These are phyloP conservation scores for Neurospora sp. DNA, from an alignment of 495 filamentous ascomycete species.

Conservation along the genomic window DNA sequence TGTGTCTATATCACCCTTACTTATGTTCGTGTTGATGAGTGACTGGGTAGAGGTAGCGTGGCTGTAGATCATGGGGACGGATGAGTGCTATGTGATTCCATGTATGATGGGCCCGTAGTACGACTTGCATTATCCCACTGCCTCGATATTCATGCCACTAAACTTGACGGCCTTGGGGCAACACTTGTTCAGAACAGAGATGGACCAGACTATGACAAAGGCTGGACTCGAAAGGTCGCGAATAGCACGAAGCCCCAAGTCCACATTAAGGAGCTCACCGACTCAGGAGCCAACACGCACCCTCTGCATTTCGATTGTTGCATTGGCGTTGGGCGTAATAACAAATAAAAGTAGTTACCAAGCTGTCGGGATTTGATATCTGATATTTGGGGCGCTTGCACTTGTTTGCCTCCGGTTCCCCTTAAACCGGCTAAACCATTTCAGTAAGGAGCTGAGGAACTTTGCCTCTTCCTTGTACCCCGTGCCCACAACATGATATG, in stretches of 20 bases:
- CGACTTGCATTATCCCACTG: not conserved
- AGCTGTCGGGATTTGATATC: not conserved
- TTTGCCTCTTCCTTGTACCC: not conserved
- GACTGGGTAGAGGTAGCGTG: not conserved
- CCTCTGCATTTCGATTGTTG: not conserved
- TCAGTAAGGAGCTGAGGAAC: not conserved
- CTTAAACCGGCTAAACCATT: not conserved
- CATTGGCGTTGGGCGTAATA: not conserved
- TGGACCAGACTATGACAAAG: not conserved
- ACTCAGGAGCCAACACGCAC: not conserved
- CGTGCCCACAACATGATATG: not conserved
- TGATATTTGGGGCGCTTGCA: not conserved
- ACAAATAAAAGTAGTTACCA: not conserved
- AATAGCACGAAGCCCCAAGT: not conserved
- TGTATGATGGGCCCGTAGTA: not conserved
- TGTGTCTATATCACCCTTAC: not conserved
- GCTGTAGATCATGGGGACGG: not conserved
- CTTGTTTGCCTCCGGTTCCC: not conserved
- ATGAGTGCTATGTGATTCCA: not conserved
- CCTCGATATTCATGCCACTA: not conserved
- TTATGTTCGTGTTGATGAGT: not conserved
- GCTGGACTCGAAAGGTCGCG: not conserved
- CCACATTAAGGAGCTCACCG: not conserved
- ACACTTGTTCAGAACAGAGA: not conserved
- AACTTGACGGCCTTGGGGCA: not conserved